Base-by-base conservation (phyloP, 371 early-diverging fungal species). In the Scutellospora calospora region DNA sequence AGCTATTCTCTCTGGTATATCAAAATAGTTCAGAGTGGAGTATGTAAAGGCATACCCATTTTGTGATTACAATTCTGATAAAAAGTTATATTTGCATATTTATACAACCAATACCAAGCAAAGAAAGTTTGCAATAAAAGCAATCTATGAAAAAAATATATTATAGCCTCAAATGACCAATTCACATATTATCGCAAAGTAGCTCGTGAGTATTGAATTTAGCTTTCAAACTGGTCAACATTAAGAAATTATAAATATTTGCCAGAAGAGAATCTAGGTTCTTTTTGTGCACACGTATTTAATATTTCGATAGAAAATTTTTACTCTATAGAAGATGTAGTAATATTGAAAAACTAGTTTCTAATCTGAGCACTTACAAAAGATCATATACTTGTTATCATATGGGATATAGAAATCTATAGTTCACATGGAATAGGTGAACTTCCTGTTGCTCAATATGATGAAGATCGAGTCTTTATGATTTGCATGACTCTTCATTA, bases 181-280 rank as follows among this genome's bases (percentile, higher is more conserved):
- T 33, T 25, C n/a, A 45, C 74, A 38, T 74, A 74, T 31, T 74
- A 74, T 35, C 55, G 55, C 52, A 74, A 74, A 74, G 74, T 74
- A 0, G 57, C 55, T 74, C 35, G 74, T 33, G 74, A 74, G 25
- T 74, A 25, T 74, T 16, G 55, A 74, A 74, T 74, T 54, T 54
- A n/a, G 20, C 74, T 74, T 5, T 49, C 71, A 74, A 55, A 74
- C 9, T 20, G 31, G n/a, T 4, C 59, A 31, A 31, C 57, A 74
- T 33, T 74, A 74, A 38, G 38, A 4, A 38, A 38, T 38, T 38
- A 38, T 38, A 38, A 4, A 6, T 38, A 38, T 38, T 38, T 2
- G 6, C 2, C 4, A 38, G 6, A 38, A 6, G 38, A 38, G 6
- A 38, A 38, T 4, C 38, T 6, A 38, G 38, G n/a, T n/a, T n/a